Evolutionary conservation across 106 monocot species (phyloP), one percentile per base, ranked within the genome.

Genomic region (Dendrobium huoshanense): DNA sequence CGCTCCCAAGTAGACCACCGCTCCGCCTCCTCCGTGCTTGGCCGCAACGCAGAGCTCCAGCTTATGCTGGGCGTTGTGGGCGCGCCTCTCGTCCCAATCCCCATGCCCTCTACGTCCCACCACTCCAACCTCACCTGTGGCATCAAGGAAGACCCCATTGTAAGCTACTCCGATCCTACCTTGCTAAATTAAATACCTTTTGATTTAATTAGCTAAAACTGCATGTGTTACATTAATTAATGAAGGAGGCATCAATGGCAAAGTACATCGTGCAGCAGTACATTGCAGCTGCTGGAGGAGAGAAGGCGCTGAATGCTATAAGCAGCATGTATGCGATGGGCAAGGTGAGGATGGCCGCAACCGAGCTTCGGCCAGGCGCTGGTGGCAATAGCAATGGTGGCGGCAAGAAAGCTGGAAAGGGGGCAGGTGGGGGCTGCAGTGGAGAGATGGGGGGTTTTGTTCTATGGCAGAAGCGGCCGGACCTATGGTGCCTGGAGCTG

Each of bases 241-340:
- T 51, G 27, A 77, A 91, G 96, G 90, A 92, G 65, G 80, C 72
- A 3, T 96, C 91, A 0, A 91, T 87, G 90, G 94, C 96, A 4
- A 94, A 90, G 70, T 96, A 96, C 87, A 96, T 96, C 11, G 83
- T 96, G 44, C 82, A 86, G 78, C 96, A 96, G 54, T 96, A 96
- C 82, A 45, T 94, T 0, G 94, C 96, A 25, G 96, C 96, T 29
- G 55, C 79, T 0, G 96, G 96, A 15, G 96, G 96, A 47, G 88
- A 89, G 42, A 43, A 76, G 48, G 94, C 90, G 55, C 18, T 96
- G 65, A 80, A 83, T 22, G 70, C 83, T 17, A 81, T 90, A 44
- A 72, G 13, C 24, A 96, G 90, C 84, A 92, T 94, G 96, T 96
- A 89, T 77, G 96, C 94, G 0, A 87, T 94, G 80, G 96, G 96